Conservation (phyloP, 2,329 filamentous ascomycete species). For the Anthostomella pinea region DNA sequence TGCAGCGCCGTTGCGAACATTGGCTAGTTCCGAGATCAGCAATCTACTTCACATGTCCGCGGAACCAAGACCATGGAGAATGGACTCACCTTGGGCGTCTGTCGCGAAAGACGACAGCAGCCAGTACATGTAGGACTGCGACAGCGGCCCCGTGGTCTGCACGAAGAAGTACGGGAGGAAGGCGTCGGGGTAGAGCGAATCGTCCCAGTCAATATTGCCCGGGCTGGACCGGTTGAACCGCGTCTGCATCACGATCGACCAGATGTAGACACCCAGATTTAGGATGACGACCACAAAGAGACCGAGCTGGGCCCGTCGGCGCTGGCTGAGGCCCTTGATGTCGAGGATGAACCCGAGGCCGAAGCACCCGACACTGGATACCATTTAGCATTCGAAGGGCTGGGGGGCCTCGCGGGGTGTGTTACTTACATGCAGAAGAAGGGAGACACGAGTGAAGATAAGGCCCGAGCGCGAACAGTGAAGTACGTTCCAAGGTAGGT, state of each 20-base stretch:
- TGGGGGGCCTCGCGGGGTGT: background rate
- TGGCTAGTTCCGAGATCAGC: conserved; percentile 23
- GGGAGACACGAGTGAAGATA: conserved; percentile 44
- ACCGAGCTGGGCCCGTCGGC: conserved; percentile 44
- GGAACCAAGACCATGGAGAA: background rate
- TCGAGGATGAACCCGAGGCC: conserved; percentile 46
- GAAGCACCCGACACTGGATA: conserved; percentile 41
- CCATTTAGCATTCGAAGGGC: background rate
- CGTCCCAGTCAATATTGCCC: conserved; percentile 45
- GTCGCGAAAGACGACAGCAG: conserved; percentile 41
- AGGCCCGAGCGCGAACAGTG: conserved; percentile 41
- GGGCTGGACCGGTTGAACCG: conserved; percentile 38
- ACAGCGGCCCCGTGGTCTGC: conserved; percentile 39
- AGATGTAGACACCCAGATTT: conserved; percentile 47
- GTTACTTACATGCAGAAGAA: conserved; percentile 45
- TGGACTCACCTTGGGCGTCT: conserved; percentile 34
- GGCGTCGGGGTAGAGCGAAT: conserved; percentile 37
- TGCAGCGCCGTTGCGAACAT: conserved; percentile 41
- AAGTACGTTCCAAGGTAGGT: conserved; percentile 45
- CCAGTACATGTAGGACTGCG: conserved; percentile 45
- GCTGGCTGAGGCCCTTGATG: conserved; percentile 37
- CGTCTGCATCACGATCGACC: conserved; percentile 47
- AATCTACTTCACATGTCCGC: too few species aligned
- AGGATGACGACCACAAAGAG: conserved; percentile 43
- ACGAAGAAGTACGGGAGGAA: conserved; percentile 49